Evolutionary conservation across 345 rosid genomes (phyloP), one percentile per base, ranked within the genome.

Genomic region (Psidium guajava): DNA sequence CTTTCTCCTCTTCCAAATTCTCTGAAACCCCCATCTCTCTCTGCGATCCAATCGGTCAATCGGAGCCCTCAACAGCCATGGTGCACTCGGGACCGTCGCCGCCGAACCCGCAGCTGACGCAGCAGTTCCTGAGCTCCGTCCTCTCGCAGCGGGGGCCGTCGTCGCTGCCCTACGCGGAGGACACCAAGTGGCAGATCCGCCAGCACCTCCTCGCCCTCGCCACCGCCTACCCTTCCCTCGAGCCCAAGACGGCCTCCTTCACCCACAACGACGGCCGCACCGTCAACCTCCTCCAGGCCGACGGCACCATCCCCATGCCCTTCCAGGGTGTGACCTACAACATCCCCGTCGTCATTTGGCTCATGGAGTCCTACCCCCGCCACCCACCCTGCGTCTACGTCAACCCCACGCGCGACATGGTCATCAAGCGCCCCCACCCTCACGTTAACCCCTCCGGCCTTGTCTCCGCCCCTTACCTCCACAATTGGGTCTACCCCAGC

Each of bases 251-350:
- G 32, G 96, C 99, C 58, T 90, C 94, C 54, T 97, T 94, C 88
- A 96, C 98, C 6, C 98, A 97, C 95, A 97, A 95, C 98, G 98
- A 97, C 21, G 99, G 98, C 64, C 95, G 98, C 52, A 89, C 98
- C 84, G 96, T 93, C 75, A 94, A 89, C 86, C 98, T 97, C 81
- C 96, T 97, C 86, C 98, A 97, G 83, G 96, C 98, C 18, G 98
- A 97, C 25, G 98, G 98, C 56, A 97, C 98, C 64, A 54, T 95
- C 74, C 99, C 98, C 58, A 96, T 95, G 95, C 87, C 90, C 49
- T 97, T 89, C 89, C 96, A 93, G 50, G 96, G 95, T 64, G 92
- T 94, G 81, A 95, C 92, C 85, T 97, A 97, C 92, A 97, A 96
- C 90, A 95, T 97, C 88, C 99, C 99, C 11, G 86, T 97, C 91